A percentile compares a stretch with the other conserved stretches of the same genome.
Conservation (phyloP, 352 stramenopile species). For the Phytopythium cucurbitacearum region DNA sequence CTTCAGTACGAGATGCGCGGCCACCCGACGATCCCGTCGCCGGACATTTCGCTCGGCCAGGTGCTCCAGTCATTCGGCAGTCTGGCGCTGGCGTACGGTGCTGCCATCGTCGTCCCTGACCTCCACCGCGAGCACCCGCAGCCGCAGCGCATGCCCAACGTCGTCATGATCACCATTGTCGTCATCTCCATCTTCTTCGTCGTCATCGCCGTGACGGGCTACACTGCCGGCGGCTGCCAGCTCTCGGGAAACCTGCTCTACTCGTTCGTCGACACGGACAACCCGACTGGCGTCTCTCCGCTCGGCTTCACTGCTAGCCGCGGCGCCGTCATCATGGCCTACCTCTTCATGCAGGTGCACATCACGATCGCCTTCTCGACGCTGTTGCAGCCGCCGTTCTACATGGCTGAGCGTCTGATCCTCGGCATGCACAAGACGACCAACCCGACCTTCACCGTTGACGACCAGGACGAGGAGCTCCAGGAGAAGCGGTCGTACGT, state of each 20-base stretch:
- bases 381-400: conserved; percentile 49
- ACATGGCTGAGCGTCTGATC: conserved; percentile 51
- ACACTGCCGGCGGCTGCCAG: conserved; percentile 46
- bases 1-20: conserved; percentile 43
- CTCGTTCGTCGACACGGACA: conserved; percentile 31
- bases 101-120: conserved; percentile 45
- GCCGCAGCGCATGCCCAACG: conserved; percentile 42
- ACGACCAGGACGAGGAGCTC: conserved; percentile 20
- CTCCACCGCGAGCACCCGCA: conserved; percentile 49
- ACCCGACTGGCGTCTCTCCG: conserved; percentile 18
- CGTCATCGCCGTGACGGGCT: conserved; percentile 28
- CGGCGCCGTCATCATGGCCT: conserved; percentile 44
- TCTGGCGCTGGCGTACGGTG: conserved; percentile 41
- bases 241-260: conserved; percentile 55
- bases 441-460: conserved; percentile 14
- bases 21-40: conserved; percentile 28
- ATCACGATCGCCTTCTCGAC: conserved; percentile 47
- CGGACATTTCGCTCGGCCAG: conserved; percentile 35
- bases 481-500: conserved; percentile 27
- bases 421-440: conserved; percentile 55
- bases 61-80: conserved; percentile 48
- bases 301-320: conserved; percentile 43
- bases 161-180: conserved; percentile 43
- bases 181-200: conserved; percentile 49
- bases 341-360: conserved; percentile 51